phyloP scores from a whole-genome alignment of 2,329 filamentous ascomycete species.

The Botrytis galanthina region DNA sequence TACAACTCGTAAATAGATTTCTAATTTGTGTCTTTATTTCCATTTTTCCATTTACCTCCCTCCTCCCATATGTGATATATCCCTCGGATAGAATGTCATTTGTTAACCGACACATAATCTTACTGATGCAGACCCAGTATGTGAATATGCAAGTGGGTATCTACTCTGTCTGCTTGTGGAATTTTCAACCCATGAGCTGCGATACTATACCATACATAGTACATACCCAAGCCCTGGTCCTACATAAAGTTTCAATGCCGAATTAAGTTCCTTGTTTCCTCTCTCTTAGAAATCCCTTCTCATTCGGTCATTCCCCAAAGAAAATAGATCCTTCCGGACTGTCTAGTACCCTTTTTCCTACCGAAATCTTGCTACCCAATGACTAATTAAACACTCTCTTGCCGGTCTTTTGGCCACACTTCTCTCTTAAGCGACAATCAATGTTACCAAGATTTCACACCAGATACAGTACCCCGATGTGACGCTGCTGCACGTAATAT shows the following conservation, averaged over 20 bases:
- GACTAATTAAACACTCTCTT: background rate
- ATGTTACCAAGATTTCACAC: constrained; percentile 11
- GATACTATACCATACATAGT: background rate
- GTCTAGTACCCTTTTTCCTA: background rate
- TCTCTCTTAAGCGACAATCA: background rate
- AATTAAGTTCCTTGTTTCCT: background rate
- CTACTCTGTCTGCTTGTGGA: background rate
- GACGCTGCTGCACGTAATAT: constrained; percentile 22
- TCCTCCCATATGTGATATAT: too few relatives aligned
- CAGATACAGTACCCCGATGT: constrained; percentile 8
- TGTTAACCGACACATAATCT: background rate
- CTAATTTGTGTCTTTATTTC: background rate
- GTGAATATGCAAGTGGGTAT: background rate
- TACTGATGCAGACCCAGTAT: background rate
- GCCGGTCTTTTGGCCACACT: background rate
- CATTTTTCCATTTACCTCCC: background rate
- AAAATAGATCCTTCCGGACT: background rate
- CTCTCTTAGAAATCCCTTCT: background rate
- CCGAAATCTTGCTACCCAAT: background rate
- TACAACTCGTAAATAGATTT: background rate
- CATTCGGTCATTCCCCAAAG: background rate
- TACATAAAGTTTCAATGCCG: background rate
- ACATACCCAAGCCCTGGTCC: background rate
- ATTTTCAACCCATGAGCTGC: background rate
- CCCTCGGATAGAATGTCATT: background rate